phyloP scores from a whole-genome alignment of 75 land plant genomes.

The Cupressus sempervirens region DNA sequence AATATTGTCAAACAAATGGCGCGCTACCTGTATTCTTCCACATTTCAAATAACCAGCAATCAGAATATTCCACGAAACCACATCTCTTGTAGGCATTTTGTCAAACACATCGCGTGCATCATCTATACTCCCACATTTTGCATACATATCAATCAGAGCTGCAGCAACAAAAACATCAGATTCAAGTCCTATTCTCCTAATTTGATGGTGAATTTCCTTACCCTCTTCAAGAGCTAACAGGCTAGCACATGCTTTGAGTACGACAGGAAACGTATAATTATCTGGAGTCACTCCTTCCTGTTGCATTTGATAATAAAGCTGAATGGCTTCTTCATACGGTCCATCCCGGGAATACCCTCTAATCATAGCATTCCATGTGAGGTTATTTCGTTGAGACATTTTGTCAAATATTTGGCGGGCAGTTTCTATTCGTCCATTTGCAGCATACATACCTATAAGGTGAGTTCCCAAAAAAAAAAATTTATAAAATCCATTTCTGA shows the following conservation, averaged over 20 bases:
- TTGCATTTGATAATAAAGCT: conserved; percentile 27
- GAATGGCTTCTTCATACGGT: conserved; percentile 17
- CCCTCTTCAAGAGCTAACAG: conserved; percentile 15
- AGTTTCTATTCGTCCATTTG: conserved; percentile 17
- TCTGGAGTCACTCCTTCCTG: conserved; percentile 28
- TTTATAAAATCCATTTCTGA: not conserved
- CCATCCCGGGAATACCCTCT: conserved; percentile 30
- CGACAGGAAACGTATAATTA: conserved; percentile 40
- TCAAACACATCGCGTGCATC: conserved; percentile 28
- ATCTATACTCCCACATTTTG: conserved; percentile 21
- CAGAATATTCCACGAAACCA: conserved; percentile 35
- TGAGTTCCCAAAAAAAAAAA: not conserved
- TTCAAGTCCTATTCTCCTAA: conserved; percentile 14
- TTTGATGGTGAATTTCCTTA: conserved; percentile 21
- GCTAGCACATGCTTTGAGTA: conserved; percentile 37
- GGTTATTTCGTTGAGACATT: conserved; percentile 16
- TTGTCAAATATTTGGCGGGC: conserved; percentile 23
- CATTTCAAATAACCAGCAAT: conserved; percentile 23
- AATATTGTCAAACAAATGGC: conserved; percentile 24
- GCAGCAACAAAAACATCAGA: conserved; percentile 24
- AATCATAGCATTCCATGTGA: conserved; percentile 48
- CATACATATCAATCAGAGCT: conserved; percentile 30
- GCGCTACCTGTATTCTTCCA: conserved; percentile 20
- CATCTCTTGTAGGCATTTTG: conserved; percentile 15
- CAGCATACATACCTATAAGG: conserved; percentile 17